Base-by-base conservation (phyloP, 2,329 filamentous ascomycete genomes). In the Botrytis byssoidea region DNA sequence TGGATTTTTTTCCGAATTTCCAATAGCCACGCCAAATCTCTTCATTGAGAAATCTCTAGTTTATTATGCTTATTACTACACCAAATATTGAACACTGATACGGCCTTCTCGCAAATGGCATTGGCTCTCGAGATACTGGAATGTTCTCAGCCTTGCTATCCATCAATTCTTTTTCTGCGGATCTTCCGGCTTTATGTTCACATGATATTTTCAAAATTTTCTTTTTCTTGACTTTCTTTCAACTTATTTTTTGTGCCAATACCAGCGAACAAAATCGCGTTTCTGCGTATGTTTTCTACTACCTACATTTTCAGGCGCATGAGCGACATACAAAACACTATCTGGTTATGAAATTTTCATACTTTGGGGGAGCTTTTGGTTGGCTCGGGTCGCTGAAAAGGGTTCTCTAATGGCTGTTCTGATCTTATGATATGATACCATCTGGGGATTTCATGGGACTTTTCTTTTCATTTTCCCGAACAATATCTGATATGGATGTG, bases 101-200 rank as follows among this genome's bases (percentile, higher is more conserved):
- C 63, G 44, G 73, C n/a, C 65, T 71, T 75, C 75, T 67, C 37
- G 37, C 29, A 32, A 51, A 57, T 51, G 57, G 74, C 64, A 75
- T 73, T 74, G 46, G 70, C 60, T 74, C 63, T 66, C 72, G 78
- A 78, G 79, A 78, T 75, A 78, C 79, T 80, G 78, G 75, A 79
- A 81, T 78, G 79, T 79, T 80, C 79, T 79, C 77, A 72, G 70
- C 59, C 46, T 66, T 66, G 55, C 59, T 71, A 65, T 64, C 32
- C 32, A 40, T 48, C 9, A 51, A 35, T 70, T 37, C 8, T 63
- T 32, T 40, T 51, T 48, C 32, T 48, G 32, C 69, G 57, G 42
- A 71, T 51, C 66, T 40, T 29, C 25, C 8, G 69, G 42, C 57
- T 64, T 32, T 64, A 40, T 71, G 57, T 71, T 65, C 69, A 71